Base-by-base conservation (phyloP, 345 rosid species). In the Passiflora organensis region DNA sequence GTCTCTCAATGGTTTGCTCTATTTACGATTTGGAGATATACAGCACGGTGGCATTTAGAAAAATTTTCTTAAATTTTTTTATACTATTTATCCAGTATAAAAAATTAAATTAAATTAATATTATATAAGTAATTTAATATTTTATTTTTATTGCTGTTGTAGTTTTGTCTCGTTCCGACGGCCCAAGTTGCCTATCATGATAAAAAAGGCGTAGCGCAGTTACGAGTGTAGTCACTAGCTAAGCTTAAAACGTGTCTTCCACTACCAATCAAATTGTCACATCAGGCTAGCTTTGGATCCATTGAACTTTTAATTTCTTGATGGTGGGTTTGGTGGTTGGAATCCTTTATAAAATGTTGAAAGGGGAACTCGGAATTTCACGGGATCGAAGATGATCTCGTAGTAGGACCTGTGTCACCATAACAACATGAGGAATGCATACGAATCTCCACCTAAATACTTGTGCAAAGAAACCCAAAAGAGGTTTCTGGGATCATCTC, bases 391-490 rank as follows among this genome's bases (percentile, higher is more conserved):
- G 56, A 59, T 32, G 71, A 63, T 72, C 12, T 13, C n/a, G 0
- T n/a, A 22, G 78, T 51, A 15, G 64, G 71, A 64, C 60, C 73
- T 34, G 54, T 34, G 1, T 11, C 6, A 1, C 50, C 2, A 20
- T 21, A 36, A 4, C 0, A 12, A 13, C 1, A 10, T 13, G 46
- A 37, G 51, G 18, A 2, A 10, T 5, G 43, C 0, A 45, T 20
- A 16, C 25, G 66, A 67, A 73, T 63, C 76, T 63, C 76, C 39
- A 32, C 68, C 51, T 70, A 37, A 67, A 63, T 36, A 14, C 60
- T 10, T 49, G 74, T 58, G 78, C 37, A 63, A 60, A 41, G 20
- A 16, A 9, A 24, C n/a, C 13, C 19, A 19, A 44, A 17, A 4
- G 44, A 10, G 5, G 5, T 24, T 19, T 6, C 15, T 24, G 21